A percentile compares a stretch with the other conserved stretches of the same genome.
These are phyloP conservation scores for Fusarium dimerum DNA, from an alignment of 2,329 filamentous ascomycete species.

Conservation along the genomic window DNA sequence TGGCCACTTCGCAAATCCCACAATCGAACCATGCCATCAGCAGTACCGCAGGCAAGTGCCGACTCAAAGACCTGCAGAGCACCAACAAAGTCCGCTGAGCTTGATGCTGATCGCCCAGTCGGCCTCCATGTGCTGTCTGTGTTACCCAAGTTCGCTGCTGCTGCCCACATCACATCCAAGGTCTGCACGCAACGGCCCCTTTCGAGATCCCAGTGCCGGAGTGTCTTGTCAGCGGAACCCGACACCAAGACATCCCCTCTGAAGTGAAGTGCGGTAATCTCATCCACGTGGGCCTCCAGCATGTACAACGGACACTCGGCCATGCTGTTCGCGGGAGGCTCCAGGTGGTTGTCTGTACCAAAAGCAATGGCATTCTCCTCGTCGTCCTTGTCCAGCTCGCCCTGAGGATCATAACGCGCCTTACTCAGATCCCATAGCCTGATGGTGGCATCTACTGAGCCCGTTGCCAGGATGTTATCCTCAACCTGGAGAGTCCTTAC, in stretches of 20 bases:
- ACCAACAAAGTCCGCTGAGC: constrained; percentile 87
- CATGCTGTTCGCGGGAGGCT: constrained; percentile 77
- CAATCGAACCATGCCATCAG: constrained; percentile 92
- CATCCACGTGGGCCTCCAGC: constrained; percentile 86
- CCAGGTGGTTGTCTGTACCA: constrained; percentile 69
- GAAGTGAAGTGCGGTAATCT: constrained; percentile 93
- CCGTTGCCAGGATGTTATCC: constrained; percentile 92
- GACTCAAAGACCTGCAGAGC: constrained; percentile 95
- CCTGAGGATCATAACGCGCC: constrained; percentile 77
- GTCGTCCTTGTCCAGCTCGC: constrained; percentile 60
- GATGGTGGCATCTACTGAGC: constrained; percentile 92
- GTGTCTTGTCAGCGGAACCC: constrained; percentile 93
- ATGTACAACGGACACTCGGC: constrained; percentile 87
- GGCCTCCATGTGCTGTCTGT: constrained; percentile 71
- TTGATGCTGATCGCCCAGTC: constrained; percentile 60
- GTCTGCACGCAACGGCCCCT: constrained; percentile 98
- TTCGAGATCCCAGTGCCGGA: constrained; percentile 96
- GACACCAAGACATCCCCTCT: constrained; percentile 87
- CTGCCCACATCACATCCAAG: constrained; percentile 96
- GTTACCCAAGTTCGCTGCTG: constrained; percentile 69
- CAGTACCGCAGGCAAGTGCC: constrained; percentile 91
- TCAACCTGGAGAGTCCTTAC: constrained; percentile 91
- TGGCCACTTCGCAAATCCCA: constrained; percentile 97
- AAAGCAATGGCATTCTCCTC: constrained; percentile 72
- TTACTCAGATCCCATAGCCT: constrained; percentile 92